Conservation (phyloP, 2,329 filamentous ascomycete species). For the Clarireedia homoeocarpa region DNA sequence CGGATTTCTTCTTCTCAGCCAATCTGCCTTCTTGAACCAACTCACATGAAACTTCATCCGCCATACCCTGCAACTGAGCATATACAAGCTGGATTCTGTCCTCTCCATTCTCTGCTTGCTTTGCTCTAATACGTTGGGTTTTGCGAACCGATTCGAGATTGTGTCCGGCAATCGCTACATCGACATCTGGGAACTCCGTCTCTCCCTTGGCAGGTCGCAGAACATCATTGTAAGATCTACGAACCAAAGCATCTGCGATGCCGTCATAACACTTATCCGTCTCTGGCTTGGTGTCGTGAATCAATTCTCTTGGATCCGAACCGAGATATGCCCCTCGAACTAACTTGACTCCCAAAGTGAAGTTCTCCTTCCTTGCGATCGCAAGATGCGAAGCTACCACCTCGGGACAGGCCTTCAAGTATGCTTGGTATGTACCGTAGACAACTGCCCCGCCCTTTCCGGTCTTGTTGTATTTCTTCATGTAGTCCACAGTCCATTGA, state of each 20-base stretch:
- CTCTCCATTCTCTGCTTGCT: conserved; percentile 30
- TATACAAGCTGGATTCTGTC: conserved; percentile 45
- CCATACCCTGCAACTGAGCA: conserved; percentile 90
- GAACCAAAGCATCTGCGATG: conserved; percentile 60
- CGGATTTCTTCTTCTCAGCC: conserved; percentile 20
- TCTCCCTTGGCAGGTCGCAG: conserved; percentile 38
- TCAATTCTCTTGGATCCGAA: conserved; percentile 60
- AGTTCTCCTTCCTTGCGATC: conserved; percentile 49
- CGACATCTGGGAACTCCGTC: conserved; percentile 46
- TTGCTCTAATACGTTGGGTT: conserved; percentile 44
- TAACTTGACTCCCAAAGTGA: conserved; percentile 65
- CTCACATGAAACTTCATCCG: conserved; percentile 77
- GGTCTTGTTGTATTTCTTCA: conserved; percentile 64
- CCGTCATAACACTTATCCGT: conserved; percentile 68
- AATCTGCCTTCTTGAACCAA: conserved; percentile 30
- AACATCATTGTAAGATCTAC: conserved; percentile 49
- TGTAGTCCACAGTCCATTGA: conserved; percentile 69
- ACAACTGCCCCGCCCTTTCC: conserved; percentile 55
- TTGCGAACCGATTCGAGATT: conserved; percentile 64
- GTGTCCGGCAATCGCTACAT: conserved; percentile 73
- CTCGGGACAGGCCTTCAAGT: conserved; percentile 55
- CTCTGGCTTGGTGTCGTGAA: conserved; percentile 63
- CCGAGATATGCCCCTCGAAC: conserved; percentile 69
- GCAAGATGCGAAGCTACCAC: conserved; percentile 53
- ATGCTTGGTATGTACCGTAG: conserved; percentile 75